A percentile compares a stretch with the other conserved stretches of the same genome.
These are phyloP conservation scores for Phytomonas francai DNA, from an alignment of 208 protist species.

Conservation along the genomic window DNA sequence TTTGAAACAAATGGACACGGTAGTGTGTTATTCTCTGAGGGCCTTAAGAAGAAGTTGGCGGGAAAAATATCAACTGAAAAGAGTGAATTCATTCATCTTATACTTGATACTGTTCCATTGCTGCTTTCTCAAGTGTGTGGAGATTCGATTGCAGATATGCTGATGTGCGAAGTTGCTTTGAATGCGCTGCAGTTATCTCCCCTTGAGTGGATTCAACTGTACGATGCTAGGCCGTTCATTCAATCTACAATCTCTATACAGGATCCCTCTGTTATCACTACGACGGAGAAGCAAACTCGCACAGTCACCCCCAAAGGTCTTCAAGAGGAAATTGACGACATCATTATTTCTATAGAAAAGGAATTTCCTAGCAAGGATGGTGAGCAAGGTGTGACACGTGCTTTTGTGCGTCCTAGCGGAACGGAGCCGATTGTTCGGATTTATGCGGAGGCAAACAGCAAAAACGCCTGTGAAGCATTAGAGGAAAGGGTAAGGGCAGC, in stretches of 20 bases:
- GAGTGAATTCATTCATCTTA: background rate
- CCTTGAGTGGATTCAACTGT: conserved; percentile 41
- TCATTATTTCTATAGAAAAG: conserved; percentile 23
- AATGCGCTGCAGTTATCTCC: conserved; percentile 27
- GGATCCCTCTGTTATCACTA: conserved; percentile 52
- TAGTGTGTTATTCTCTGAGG: conserved; percentile 78
- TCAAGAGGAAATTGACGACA: conserved; percentile 75
- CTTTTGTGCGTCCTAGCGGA: conserved; percentile 91
- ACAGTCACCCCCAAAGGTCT: conserved; percentile 50
- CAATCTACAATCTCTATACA: conserved; percentile 48
- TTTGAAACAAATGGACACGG: conserved; percentile 97
- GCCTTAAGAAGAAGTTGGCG: too few relatives aligned
- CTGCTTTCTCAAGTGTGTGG: conserved; percentile 82
- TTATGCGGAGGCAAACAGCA: conserved; percentile 65
- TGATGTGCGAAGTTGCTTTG: conserved; percentile 67
- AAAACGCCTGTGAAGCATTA: conserved; percentile 27
- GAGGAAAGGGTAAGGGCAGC: conserved; percentile 20
- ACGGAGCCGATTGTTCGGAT: conserved; percentile 93
- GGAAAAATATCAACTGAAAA: too few relatives aligned
- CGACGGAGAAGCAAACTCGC: conserved; percentile 59
- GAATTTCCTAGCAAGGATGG: conserved; percentile 1
- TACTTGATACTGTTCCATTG: conserved; percentile 8
- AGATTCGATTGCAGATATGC: conserved; percentile 77
- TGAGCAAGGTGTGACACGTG: conserved; percentile 19
- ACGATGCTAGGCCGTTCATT: conserved; percentile 46